Evolutionary conservation across 2,329 filamentous ascomycete species (phyloP), one percentile per base, ranked within the genome.

Genomic region (Orbilia ellipsospora): DNA sequence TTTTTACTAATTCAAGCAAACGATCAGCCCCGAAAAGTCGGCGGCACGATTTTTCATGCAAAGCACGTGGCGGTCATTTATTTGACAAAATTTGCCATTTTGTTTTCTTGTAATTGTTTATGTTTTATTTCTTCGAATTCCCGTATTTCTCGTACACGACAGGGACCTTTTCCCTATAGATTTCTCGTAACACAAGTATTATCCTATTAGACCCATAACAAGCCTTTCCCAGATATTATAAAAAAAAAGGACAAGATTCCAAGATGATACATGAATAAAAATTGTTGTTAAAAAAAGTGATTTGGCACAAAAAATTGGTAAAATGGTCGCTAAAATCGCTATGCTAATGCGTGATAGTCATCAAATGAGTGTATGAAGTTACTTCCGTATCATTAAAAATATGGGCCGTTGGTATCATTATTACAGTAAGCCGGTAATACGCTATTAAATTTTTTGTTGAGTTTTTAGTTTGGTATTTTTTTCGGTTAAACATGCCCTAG

Each of bases 321-420:
- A 69, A 42, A 61, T 44, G 26, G 56, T 75, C 72, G 66, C 63
- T 69, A 63, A 48, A 40, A 69, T 69, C 72, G 72, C 72, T 75
- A 75, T 68, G 72, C 72, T 63, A 69, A 70, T 70, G 42, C 44
- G 44, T 48, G 4, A 26, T 59, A 57, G 50, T 75, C 23, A 20
- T 65, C 55, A 75, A 69, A 36, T 64, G 72, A 75, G 64, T 56
- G 72, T 69, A 56, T 75, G 60, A 68, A 69, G 48, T 13, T 20
- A 59, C 61, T 65, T 40, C 31, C 31, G 23, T 31, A 60, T 60
- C 64, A 75, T 75, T 75, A 75, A 75, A 73, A 75, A 56, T 42
- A 45, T 36, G 45, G 57, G 72, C 59, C 72, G 59, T 75, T 69
- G 63, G 64, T 68, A 75, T 75, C 72, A 75, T 75, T 59, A 74